A percentile compares a stretch with the other conserved stretches of the same genome.
phyloP scores from a whole-genome alignment of 768 basidiomycete genomes.

The Porphyrellus cyaneotinctus region DNA sequence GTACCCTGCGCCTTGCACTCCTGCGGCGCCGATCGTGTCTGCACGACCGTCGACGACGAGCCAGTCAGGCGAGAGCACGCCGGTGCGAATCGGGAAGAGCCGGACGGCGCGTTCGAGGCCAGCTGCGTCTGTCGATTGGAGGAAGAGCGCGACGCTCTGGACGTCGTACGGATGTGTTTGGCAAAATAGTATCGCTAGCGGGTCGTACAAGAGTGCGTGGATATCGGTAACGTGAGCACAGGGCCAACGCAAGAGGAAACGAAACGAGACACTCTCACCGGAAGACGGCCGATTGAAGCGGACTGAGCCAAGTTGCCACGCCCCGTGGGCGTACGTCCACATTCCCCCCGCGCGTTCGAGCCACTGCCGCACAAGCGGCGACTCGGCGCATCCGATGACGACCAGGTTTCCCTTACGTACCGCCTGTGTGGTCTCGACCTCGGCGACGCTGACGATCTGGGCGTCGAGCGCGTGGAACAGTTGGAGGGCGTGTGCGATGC shows the following conservation, averaged over 20 bases:
- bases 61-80: slow-evolving; percentile 76
- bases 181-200: slow-evolving; percentile 52
- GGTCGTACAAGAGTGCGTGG: background rate
- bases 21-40: slow-evolving; percentile 65
- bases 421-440: slow-evolving; percentile 21
- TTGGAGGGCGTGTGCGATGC: slow-evolving; percentile 65
- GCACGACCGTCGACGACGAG: slow-evolving; percentile 51
- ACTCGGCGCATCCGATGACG: slow-evolving; percentile 45
- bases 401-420: slow-evolving; percentile 49
- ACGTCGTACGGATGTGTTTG: slow-evolving; percentile 36
- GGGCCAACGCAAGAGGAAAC: background rate
- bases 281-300: slow-evolving; percentile 22
- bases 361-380: slow-evolving; percentile 31
- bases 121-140: slow-evolving; percentile 51
- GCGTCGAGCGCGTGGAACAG: slow-evolving; percentile 69
- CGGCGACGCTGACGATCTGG: slow-evolving; percentile 46
- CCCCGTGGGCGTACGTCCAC: slow-evolving; percentile 21
- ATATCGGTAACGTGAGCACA: background rate
- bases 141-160: slow-evolving; percentile 44
- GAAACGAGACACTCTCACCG: slow-evolving; percentile 2
- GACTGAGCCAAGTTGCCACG: slow-evolving; percentile 11
- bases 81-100: slow-evolving; percentile 84
- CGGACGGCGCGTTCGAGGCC: slow-evolving; percentile 66
- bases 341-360: slow-evolving; percentile 22
- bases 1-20: slow-evolving; percentile 73